Percentiles rank a stretch among this genome's conserved stretches.
These are phyloP conservation scores for Adenanthera pavonina DNA, from an alignment of 306 rosid genomes.

Conservation along the genomic window DNA sequence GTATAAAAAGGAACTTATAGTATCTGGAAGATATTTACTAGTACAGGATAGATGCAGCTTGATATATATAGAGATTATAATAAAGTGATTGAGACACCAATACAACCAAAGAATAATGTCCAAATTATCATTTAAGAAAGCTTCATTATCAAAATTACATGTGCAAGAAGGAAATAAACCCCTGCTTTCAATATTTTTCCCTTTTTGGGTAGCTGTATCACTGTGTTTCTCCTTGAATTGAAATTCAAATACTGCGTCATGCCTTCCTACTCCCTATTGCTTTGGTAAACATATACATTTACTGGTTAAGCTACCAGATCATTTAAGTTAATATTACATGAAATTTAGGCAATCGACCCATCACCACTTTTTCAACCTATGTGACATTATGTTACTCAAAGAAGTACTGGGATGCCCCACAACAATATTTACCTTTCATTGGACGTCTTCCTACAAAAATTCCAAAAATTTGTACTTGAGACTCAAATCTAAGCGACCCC, in stretches of 20 bases:
- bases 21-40: too few relatives aligned
- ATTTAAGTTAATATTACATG: not conserved
- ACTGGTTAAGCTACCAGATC: not conserved
- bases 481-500: constrained; percentile 27
- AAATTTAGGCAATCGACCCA: not conserved
- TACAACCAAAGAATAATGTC: too few relatives aligned
- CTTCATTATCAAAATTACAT: constrained; percentile 13
- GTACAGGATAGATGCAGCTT: too few relatives aligned
- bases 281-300: not conserved
- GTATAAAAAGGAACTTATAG: too few relatives aligned
- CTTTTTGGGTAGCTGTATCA: not conserved
- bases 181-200: not conserved
- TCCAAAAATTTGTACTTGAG: constrained; percentile 22
- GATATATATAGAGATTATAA: too few relatives aligned
- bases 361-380: not conserved
- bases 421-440: constrained; percentile 24
- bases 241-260: constrained; percentile 7
- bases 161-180: not conserved
- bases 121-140: not conserved
- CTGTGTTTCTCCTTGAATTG: not conserved
- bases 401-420: constrained; percentile 24
- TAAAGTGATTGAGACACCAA: too few relatives aligned
- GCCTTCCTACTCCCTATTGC: not conserved
- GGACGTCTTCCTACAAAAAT: constrained; percentile 25
- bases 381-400: constrained; percentile 20